These are phyloP conservation scores for Aspergillus oerlinghausenensis DNA, from an alignment of 2,329 filamentous ascomycete species.

Conservation along the genomic window DNA sequence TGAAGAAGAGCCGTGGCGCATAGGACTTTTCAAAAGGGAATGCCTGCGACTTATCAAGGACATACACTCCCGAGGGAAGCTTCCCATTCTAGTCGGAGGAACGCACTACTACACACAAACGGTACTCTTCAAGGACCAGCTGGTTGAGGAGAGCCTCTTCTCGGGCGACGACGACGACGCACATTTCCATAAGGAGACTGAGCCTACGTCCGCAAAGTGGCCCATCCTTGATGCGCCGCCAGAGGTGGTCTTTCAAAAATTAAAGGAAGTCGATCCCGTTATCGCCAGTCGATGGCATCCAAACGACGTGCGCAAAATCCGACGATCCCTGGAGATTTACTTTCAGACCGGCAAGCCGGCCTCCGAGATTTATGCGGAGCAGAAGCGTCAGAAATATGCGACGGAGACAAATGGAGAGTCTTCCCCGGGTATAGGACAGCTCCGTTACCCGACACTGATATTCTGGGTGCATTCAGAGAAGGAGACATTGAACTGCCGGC, in stretches of 20 bases:
- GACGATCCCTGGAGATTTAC: slow-evolving; percentile 83
- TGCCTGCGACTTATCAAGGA: slow-evolving; percentile 67
- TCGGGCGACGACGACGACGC: slow-evolving; percentile 23
- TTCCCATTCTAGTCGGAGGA: slow-evolving; percentile 89
- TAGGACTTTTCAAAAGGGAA: slow-evolving; percentile 69
- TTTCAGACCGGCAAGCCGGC: slow-evolving; percentile 75
- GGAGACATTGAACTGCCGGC: slow-evolving; percentile 61
- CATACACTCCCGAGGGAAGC: slow-evolving; percentile 69
- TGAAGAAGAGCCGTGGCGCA: slow-evolving; percentile 75
- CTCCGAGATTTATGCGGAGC: slow-evolving; percentile 82
- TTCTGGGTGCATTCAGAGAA: slow-evolving; percentile 83
- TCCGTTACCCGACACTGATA: slow-evolving; percentile 60
- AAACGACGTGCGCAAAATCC: slow-evolving; percentile 84
- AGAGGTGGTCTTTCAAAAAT: slow-evolving; percentile 65
- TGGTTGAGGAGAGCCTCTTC: slow-evolving; percentile 45
- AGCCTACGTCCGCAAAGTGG: slow-evolving; percentile 44
- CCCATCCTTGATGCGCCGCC: slow-evolving; percentile 70
- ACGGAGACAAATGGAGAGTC: slow-evolving; percentile 19
- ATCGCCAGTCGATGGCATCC: slow-evolving; percentile 95
- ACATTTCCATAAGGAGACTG: slow-evolving; percentile 11
- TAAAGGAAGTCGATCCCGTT: slow-evolving; percentile 75
- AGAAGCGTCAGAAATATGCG: slow-evolving; percentile 43
- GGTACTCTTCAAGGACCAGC: slow-evolving; percentile 71
- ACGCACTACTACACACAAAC: slow-evolving; percentile 94
- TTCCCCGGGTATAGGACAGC: slow-evolving; percentile 18